Evolutionary conservation across 2,329 filamentous ascomycete genomes (phyloP).

Genomic region (Macrophomina pseudophaseolina): DNA sequence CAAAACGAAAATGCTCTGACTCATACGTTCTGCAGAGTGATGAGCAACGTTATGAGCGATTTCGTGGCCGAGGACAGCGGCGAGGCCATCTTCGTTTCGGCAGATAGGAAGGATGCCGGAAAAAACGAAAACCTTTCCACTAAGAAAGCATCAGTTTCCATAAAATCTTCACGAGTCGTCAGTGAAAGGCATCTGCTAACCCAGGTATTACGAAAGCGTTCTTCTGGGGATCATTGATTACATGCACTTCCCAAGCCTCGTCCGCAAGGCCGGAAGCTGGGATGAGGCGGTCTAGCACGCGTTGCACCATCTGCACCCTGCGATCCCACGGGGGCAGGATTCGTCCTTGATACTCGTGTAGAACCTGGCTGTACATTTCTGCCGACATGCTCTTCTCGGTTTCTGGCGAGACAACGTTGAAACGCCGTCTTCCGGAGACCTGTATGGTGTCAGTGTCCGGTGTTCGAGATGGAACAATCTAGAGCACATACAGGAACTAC

Average conservation of each 20-base stretch:
- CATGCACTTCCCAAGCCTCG: constrained; percentile 71
- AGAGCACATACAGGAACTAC: constrained; percentile 8
- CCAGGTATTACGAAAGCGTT: constrained; percentile 81
- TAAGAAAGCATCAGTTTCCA: constrained; percentile 28
- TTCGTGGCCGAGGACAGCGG: constrained; percentile 78
- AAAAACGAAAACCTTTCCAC: constrained; percentile 80
- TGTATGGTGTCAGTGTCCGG: constrained; percentile 27
- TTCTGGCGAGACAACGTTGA: constrained; percentile 69
- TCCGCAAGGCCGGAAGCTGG: constrained; percentile 67
- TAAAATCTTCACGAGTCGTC: too few species aligned
- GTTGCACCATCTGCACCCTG: constrained; percentile 61
- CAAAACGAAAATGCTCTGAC: constrained; percentile 47
- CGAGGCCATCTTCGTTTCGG: constrained; percentile 69
- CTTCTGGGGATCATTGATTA: constrained; percentile 70
- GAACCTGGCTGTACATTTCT: constrained; percentile 61
- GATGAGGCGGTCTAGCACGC: constrained; percentile 70
- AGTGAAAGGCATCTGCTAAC: constrained; percentile 34
- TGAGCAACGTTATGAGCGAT: constrained; percentile 77
- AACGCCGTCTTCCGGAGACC: constrained; percentile 72
- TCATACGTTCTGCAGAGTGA: constrained; percentile 69
- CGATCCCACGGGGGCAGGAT: constrained; percentile 67
- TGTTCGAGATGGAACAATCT: too few species aligned
- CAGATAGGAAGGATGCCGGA: constrained; percentile 74
- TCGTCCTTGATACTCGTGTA: constrained; percentile 58
- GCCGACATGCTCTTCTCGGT: constrained; percentile 61